phyloP scores from a whole-genome alignment of 768 basidiomycete genomes.

The Glaciozyma martinii region DNA sequence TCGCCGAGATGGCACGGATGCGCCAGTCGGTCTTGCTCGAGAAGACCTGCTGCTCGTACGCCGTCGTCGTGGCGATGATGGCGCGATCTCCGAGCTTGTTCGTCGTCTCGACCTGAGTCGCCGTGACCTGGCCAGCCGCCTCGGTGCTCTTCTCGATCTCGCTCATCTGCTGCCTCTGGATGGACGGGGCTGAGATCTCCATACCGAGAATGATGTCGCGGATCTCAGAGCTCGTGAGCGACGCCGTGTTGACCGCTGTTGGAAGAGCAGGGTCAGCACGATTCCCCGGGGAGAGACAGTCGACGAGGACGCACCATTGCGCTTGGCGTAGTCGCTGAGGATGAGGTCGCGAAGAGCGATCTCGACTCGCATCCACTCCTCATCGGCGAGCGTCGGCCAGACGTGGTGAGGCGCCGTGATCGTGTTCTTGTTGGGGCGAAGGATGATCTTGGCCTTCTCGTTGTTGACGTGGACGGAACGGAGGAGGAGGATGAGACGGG shows the following conservation, averaged over 20 bases:
- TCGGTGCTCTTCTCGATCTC: conserved; percentile 95
- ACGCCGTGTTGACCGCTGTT: conserved; percentile 91
- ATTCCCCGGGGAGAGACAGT: background rate
- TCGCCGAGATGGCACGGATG: conserved; percentile 92
- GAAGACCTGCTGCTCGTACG: conserved; percentile 97
- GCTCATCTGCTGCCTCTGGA: conserved; percentile 96
- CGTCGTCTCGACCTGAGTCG: conserved; percentile 94
- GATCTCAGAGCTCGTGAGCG: conserved; percentile 89
- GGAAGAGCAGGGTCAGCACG: background rate
- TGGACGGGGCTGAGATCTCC: conserved; percentile 88
- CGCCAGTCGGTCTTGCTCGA: conserved; percentile 99
- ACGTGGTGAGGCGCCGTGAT: conserved; percentile 97
- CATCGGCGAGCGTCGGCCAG: conserved; percentile 85
- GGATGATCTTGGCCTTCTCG: conserved; percentile 96
- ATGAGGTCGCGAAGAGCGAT: conserved; percentile 98
- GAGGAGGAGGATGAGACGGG: conserved; percentile 88
- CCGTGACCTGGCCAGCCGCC: conserved; percentile 89
- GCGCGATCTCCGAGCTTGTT: conserved; percentile 96
- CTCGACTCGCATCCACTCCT: conserved; percentile 99
- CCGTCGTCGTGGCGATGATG: conserved; percentile 90
- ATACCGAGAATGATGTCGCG: conserved; percentile 98
- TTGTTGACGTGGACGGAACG: conserved; percentile 98
- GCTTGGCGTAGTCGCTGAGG: conserved; percentile 88
- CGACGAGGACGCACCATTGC: conserved; percentile 48
- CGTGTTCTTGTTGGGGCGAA: conserved; percentile 93